Evolutionary conservation across 768 basidiomycete genomes (phyloP), one percentile per base, ranked within the genome.

Genomic region (Russula dissimulans): DNA sequence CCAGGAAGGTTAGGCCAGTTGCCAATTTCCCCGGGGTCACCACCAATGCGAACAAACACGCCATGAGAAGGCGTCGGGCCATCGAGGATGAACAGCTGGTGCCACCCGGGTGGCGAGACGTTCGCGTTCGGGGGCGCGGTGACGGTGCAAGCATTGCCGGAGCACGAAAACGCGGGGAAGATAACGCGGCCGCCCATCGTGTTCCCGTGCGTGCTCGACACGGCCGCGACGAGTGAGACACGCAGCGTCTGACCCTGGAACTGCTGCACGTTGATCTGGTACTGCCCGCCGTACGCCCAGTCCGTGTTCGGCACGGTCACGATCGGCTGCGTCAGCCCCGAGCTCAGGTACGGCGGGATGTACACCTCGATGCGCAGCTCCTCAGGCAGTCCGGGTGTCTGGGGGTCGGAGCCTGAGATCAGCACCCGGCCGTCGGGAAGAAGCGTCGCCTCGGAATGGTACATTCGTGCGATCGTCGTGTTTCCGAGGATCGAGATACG

Each of bases 281-380:
- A 81, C 18, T 70, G 69, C 12, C 78, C 77, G 0, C 80, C 77
- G 39, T 85, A 82, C 0, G 65, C 70, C 86, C 87, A 90, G 67
- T 91, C 87, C 12, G 77, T 81, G 58, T 76, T 68, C 0, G 76
- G 64, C 46, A 87, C 76, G 22, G 76, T 81, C 69, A 83, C 87
- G 48, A 71, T 75, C 0, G 88, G 93, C 60, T 86, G 87, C 5
- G 64, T 69, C 63, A 78, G 72, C 11, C 87, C 87, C 62, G 80
- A 72, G 64, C 74, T 82, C 59, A 91, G 79, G 72, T 95, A 97
- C 12, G 89, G 90, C 4, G 95, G 95, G 67, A 89, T 80, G 74
- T 95, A 97, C 29, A 86, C 83, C 70, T 87, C 79, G 64, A 79
- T 79, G 14, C 91, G 80, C 72, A 90, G 85, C 68, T 95, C 90